Base-by-base conservation (phyloP, 2,329 filamentous ascomycete species). In the Cladophialophora yegresii region DNA sequence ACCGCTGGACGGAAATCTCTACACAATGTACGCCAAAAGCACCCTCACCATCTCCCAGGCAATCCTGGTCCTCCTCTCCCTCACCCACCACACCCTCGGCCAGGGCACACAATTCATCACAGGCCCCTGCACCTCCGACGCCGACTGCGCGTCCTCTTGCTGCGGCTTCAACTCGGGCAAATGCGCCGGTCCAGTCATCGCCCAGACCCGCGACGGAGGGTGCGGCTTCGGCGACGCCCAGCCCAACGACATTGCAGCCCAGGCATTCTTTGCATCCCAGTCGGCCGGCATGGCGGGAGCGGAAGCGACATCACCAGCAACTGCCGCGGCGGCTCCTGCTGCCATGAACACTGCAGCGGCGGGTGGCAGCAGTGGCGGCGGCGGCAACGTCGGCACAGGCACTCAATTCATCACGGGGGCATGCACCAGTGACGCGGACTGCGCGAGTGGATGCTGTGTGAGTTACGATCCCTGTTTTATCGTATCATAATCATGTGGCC, bases 361-460 rank as follows among this genome's bases (percentile, higher is more conserved):
- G 5, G 63, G 53, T 61, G 4, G 45, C 61, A 4, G 63, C 9
- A 26, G 50, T 6, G 22, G 49, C 4, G 23, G 9, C 32, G 59
- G n/a, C 26, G 54, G 61, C 45, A 60, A 65, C 13, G 64, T 61
- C 16, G 66, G 63, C 3, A 62, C 60, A 9, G 71, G 72, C 10
- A 70, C 66, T n/a, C 73, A 74, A 50, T 74, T 73, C 67, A 74
- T 74, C 59, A 74, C 73, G 1, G 73, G 72, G 1, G 36, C 58
- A 28, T 74, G 73, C 57, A 54, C 49, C 1, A 66, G 53, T 33
- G 71, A 73, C 61, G 68, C 67, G 1, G 71, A 73, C 51, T 73
- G 72, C 50, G 74, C 74, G 4, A 73, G 74, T 40, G 71, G 70
- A 22, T 78, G 76, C 69, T 78, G 75, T 64, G 36, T 43, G 5